phyloP scores from a whole-genome alignment of 139 green algal genomes.

The Eudorina sp. region DNA sequence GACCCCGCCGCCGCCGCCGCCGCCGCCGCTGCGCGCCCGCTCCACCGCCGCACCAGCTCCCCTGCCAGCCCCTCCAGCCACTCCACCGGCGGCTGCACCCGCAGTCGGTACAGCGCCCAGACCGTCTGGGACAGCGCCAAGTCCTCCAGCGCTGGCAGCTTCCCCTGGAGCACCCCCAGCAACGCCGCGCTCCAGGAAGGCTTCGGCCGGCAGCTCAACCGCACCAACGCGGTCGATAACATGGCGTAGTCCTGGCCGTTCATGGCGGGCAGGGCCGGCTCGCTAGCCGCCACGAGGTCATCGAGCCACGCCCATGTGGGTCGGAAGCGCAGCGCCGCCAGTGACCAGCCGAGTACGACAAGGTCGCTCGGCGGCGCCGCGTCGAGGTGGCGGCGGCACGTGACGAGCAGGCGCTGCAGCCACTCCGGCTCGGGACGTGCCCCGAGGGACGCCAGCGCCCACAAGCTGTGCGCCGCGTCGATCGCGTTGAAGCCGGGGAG shows the following conservation, averaged over 20 bases:
- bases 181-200: background rate
- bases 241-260: conserved; percentile 27
- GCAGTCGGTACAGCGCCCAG: conserved; percentile 27
- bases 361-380: conserved; percentile 3
- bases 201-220: background rate
- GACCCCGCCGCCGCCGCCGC: no score
- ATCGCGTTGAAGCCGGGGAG: conserved; percentile 17
- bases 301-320: conserved; percentile 28
- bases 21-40: background rate
- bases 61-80: background rate
- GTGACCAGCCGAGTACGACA: conserved; percentile 23
- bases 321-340: conserved; percentile 36
- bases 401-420: conserved; percentile 14
- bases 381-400: background rate
- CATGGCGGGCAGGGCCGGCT: background rate
- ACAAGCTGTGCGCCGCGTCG: conserved; percentile 29
- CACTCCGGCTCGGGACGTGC: conserved; percentile 9
- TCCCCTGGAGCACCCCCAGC: conserved; percentile 5
- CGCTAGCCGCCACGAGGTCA: background rate
- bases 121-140: background rate
- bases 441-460: conserved; percentile 30
- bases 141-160: background rate
- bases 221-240: background rate
- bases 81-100: conserved; percentile 29
- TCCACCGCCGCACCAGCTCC: background rate